A percentile compares a stretch with the other conserved stretches of the same genome.
These are phyloP conservation scores for Gleditsia sinensis DNA, from an alignment of 306 rosid genomes.

Conservation along the genomic window DNA sequence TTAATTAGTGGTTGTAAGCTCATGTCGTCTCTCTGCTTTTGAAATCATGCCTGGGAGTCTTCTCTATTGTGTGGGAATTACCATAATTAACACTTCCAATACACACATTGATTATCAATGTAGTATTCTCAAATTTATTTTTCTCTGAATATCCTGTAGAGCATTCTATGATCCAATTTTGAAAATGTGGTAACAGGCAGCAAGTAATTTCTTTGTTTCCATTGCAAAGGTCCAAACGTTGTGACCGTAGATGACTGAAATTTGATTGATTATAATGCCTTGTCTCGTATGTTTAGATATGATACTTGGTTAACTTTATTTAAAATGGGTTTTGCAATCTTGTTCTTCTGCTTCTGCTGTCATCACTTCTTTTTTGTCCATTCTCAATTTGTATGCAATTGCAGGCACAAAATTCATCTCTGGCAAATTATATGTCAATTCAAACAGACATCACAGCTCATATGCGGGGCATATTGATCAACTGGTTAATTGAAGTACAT, in stretches of 20 bases:
- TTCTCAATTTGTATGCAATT: conserved; percentile 27
- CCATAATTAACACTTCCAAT: no score
- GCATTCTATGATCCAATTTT: no score
- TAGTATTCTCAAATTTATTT: no score
- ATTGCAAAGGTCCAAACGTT: no score
- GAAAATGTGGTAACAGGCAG: no score
- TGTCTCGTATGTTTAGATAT: conserved; percentile 1
- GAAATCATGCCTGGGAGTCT: no score
- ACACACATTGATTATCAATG: no score
- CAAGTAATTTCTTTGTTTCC: no score
- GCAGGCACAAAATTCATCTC: conserved; percentile 65
- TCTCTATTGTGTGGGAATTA: no score
- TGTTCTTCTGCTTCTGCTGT: not conserved
- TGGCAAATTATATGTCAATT: conserved; percentile 63
- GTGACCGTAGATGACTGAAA: not conserved
- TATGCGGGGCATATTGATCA: conserved; percentile 85
- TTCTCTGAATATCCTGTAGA: no score
- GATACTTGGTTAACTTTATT: conserved; percentile 5
- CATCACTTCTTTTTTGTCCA: not conserved
- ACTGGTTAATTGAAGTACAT: conserved; percentile 88
- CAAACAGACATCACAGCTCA: conserved; percentile 72
- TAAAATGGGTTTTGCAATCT: not conserved
- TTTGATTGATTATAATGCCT: conserved; percentile 12
- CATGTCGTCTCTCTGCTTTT: no score
- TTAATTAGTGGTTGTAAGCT: no score